These are phyloP conservation scores for Aspergillus quadrilineatus DNA, from an alignment of 2,329 filamentous ascomycete genomes.

Conservation along the genomic window DNA sequence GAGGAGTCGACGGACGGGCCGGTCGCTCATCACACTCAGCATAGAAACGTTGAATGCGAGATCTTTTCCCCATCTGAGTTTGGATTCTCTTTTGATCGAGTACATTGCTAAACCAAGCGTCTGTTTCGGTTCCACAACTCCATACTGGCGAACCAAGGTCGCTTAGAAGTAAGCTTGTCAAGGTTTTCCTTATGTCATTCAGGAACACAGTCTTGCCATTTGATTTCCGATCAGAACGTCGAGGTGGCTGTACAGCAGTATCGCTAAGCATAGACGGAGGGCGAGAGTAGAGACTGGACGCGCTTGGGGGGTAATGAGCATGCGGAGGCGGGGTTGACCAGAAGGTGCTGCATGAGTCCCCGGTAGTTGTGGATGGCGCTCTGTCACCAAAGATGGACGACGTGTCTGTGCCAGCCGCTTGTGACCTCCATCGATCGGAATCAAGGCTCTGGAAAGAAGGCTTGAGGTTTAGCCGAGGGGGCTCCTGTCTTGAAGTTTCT, in stretches of 20 bases:
- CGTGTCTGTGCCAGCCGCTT: constrained; percentile 61
- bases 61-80: constrained; percentile 40
- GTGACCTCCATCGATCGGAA: constrained; percentile 62
- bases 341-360: constrained; percentile 75
- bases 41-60: constrained; percentile 40
- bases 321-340: constrained; percentile 83
- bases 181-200: constrained; percentile 70
- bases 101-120: constrained; percentile 70
- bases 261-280: constrained; percentile 45
- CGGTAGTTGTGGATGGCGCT: constrained; percentile 69
- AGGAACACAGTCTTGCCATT: constrained; percentile 79
- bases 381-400: constrained; percentile 57
- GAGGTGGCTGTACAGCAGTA: constrained; percentile 32
- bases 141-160: constrained; percentile 86
- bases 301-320: constrained; percentile 62
- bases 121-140: constrained; percentile 87
- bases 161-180: constrained; percentile 82
- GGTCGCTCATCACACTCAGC: constrained; percentile 36
- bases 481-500: constrained; percentile 37
- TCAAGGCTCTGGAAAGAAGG: constrained; percentile 69
- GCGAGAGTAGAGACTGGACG: constrained; percentile 56
- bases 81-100: constrained; percentile 51
- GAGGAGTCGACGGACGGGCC: constrained; percentile 25
- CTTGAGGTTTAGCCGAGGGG: constrained; percentile 51
- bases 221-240: constrained; percentile 38